Percentiles rank a stretch among this genome's conserved stretches.
phyloP scores from a whole-genome alignment of 352 stramenopile species.

The Globisporangium polare region DNA sequence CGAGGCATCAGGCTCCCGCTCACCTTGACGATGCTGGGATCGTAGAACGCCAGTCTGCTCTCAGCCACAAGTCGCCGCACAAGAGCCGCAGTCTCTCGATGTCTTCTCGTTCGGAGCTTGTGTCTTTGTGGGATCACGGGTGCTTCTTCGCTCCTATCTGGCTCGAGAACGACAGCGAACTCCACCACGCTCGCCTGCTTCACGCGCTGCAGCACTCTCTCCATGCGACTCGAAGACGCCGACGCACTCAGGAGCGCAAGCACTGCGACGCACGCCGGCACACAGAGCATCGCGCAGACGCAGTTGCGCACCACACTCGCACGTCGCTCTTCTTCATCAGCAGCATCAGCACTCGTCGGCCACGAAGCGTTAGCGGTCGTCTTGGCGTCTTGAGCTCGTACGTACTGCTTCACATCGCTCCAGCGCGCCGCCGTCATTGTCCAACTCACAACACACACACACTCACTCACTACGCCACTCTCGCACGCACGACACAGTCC shows the following conservation, averaged over 20 bases:
- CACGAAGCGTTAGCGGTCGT: background rate
- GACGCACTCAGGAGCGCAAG: slow-evolving; percentile 29
- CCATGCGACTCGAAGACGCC: slow-evolving; percentile 18
- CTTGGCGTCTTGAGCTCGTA: background rate
- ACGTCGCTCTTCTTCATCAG: background rate
- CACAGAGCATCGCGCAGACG: slow-evolving; percentile 23
- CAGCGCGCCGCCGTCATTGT: background rate
- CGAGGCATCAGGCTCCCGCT: slow-evolving; percentile 23
- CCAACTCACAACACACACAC: background rate
- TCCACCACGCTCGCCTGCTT: slow-evolving; percentile 25
- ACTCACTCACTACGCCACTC: background rate
- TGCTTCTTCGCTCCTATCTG: background rate
- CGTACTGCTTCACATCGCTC: slow-evolving; percentile 5
- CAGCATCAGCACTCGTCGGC: background rate
- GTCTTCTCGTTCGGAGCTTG: background rate
- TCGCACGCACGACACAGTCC: slow-evolving; percentile 3
- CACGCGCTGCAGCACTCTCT: slow-evolving; percentile 21
- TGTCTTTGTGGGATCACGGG: background rate
- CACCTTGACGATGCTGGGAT: background rate
- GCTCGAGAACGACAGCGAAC: slow-evolving; percentile 27
- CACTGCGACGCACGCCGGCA: slow-evolving; percentile 25
- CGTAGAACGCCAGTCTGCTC: background rate
- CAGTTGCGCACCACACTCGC: slow-evolving; percentile 23
- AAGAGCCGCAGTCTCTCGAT: background rate
- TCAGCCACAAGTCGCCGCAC: background rate